Evolutionary conservation across 2,329 filamentous ascomycete species (phyloP), one percentile per base, ranked within the genome.

Genomic region (Alternaria sp.): DNA sequence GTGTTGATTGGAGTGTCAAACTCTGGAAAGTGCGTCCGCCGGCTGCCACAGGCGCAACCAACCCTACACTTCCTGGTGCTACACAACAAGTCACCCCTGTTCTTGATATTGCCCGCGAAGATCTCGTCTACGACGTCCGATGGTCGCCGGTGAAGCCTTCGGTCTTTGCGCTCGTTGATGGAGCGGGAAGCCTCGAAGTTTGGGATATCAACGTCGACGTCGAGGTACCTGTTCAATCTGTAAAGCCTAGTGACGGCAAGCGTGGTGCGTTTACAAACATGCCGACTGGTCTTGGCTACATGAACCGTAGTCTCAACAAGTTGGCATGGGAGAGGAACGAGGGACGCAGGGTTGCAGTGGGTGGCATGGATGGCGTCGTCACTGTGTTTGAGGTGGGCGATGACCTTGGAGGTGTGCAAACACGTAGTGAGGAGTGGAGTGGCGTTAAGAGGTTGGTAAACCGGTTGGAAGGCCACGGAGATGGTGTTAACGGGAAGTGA

Each of bases 111-210:
- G 90, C 91, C 20, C 90, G 95, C 55, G 96, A 99, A 80, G 96
- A 99, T 72, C 90, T 97, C 20, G 94, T 99, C 52, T 99, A 99
- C 80, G 94, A 97, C 76, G 94, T 93, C 3, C 90, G 90, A 54
- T 99, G 96, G 96, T 96, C 93, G 14, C 95, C 95, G 0, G 87
- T 95, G 66, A 94, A 95, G 76, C 95, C 95, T 0, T 94, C 93
- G 38, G 92, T 99, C 8, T 99, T 99, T 79, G 93, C 92, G 1
- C 88, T 96, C 20, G 95, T 98, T 3, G 96, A 99, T 70, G 95
- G 95, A 34, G 92, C 92, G 3, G 96, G 95, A 30, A 91, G 89
- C 79, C 84, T 99, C 18, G 96, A 99, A 80, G 85, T 99, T 51
- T 99, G 95, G 92, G 96, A 99, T 75, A 87, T 99, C 52, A 94